Evolutionary conservation across 1,139 yeast genomes (phyloP).

Genomic region (Waltiozyma sp.): DNA sequence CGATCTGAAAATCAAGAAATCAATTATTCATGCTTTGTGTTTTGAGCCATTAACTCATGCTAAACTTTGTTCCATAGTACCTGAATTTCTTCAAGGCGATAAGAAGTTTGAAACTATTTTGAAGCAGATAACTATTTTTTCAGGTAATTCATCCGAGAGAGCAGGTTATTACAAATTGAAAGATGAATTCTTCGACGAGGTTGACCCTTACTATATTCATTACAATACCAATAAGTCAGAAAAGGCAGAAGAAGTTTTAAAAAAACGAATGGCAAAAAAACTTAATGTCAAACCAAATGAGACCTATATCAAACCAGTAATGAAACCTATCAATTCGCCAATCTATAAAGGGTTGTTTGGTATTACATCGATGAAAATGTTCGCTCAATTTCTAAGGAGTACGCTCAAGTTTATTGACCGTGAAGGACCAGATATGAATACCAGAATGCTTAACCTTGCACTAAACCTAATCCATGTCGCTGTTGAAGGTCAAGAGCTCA

Average conservation of each 20-base stretch:
- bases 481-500: conserved; percentile 19
- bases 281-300: conserved; percentile 30
- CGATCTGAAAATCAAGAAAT: conserved; percentile 45
- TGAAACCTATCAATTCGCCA: conserved; percentile 21
- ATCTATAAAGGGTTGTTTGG: conserved; percentile 31
- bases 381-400: conserved; percentile 40
- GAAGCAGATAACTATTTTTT: conserved; percentile 47
- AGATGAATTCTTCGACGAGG: conserved; percentile 37
- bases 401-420: conserved; percentile 34
- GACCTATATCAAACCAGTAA: conserved; percentile 40
- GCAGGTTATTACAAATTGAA: conserved; percentile 62
- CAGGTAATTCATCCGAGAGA: conserved; percentile 57
- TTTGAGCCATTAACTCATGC: conserved; percentile 66
- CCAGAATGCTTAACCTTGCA: conserved; percentile 43
- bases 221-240: conserved; percentile 71
- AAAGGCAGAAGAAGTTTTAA: conserved; percentile 42
- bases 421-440: conserved; percentile 34
- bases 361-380: conserved; percentile 40
- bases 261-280: conserved; percentile 21
- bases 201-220: conserved; percentile 79
- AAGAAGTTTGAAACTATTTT: conserved; percentile 65
- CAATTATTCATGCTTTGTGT: conserved; percentile 69
- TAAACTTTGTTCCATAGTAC: conserved; percentile 55
- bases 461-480: conserved; percentile 62
- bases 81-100: conserved; percentile 65